These are phyloP conservation scores for Ophiostoma ips DNA, from an alignment of 2,329 filamentous ascomycete genomes.

Conservation along the genomic window DNA sequence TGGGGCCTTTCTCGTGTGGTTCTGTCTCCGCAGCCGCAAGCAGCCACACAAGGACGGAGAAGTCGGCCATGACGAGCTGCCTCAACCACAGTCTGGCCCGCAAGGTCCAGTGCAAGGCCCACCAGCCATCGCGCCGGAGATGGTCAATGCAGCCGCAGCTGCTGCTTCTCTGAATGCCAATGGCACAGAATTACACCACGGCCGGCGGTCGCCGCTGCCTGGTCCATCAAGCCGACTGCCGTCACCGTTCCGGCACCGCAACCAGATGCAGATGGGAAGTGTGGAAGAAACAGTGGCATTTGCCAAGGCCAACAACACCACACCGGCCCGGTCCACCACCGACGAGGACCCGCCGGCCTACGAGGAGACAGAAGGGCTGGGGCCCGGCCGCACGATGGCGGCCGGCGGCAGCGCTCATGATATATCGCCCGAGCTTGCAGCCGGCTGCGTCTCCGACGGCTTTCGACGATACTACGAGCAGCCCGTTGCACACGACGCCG, in stretches of 20 bases:
- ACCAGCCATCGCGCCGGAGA: too few relatives aligned
- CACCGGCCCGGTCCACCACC: not conserved
- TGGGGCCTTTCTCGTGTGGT: not conserved
- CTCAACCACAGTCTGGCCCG: not conserved
- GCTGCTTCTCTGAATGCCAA: too few relatives aligned
- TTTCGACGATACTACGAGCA: conserved; percentile 5
- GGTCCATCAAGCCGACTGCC: not conserved
- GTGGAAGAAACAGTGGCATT: not conserved
- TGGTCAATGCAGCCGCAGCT: too few relatives aligned
- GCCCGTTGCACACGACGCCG: not conserved
- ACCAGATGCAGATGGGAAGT: not conserved
- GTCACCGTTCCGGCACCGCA: not conserved
- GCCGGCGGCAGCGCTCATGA: too few relatives aligned
- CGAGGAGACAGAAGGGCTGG: conserved; percentile 2
- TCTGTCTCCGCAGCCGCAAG: not conserved
- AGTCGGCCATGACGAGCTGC: not conserved
- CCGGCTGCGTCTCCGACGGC: conserved; percentile 5
- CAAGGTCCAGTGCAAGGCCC: too few relatives aligned
- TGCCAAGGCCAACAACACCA: conserved; percentile 3
- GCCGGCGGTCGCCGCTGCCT: too few relatives aligned
- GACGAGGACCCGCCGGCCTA: conserved; percentile 7
- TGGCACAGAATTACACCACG: too few relatives aligned
- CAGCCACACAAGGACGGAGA: not conserved
- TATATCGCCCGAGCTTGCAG: not conserved
- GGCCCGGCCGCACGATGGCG: not conserved